Evolutionary conservation across 1,284 basidiomycete species (phyloP).

Genomic region (Rhodotorula sp.): DNA sequence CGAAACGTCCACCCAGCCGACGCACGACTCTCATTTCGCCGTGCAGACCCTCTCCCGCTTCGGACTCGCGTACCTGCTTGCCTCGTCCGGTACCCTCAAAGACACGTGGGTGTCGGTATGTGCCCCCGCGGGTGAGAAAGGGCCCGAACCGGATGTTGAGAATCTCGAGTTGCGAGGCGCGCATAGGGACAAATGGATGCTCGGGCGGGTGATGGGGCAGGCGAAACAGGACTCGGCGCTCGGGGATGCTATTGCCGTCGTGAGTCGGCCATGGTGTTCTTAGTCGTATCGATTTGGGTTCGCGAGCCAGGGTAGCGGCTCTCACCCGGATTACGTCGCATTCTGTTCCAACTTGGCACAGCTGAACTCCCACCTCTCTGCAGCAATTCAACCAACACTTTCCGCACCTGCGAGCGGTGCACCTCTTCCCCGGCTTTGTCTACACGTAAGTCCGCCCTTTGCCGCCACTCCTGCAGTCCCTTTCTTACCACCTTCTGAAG

Average conservation of each 20-base stretch:
- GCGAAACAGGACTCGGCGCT: slow-evolving; percentile 29
- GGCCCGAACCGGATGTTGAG: slow-evolving; percentile 18
- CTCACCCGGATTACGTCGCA: no score
- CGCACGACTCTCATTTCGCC: slow-evolving; percentile 43
- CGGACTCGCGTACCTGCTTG: slow-evolving; percentile 47
- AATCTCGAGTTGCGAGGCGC: slow-evolving; percentile 28
- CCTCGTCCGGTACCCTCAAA: slow-evolving; percentile 46
- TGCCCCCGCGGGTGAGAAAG: slow-evolving; percentile 43
- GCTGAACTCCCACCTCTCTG: neutral
- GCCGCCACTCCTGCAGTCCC: neutral
- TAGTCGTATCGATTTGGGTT: neutral
- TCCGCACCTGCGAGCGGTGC: slow-evolving; percentile 21
- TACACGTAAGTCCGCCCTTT: slow-evolving; percentile 6
- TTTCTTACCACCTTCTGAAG: neutral
- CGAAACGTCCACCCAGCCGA: neutral
- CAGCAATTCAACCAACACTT: slow-evolving; percentile 29
- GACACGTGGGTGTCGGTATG: slow-evolving; percentile 45
- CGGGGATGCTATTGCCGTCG: slow-evolving; percentile 28
- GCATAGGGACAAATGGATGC: slow-evolving; percentile 11
- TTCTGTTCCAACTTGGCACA: no score
- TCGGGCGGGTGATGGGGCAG: slow-evolving; percentile 19
- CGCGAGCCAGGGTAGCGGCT: no score
- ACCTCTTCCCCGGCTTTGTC: slow-evolving; percentile 36
- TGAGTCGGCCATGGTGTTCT: neutral
- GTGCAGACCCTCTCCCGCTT: slow-evolving; percentile 50